phyloP scores from a whole-genome alignment of 352 stramenopile genomes.

The Phytophthora tentaculata region DNA sequence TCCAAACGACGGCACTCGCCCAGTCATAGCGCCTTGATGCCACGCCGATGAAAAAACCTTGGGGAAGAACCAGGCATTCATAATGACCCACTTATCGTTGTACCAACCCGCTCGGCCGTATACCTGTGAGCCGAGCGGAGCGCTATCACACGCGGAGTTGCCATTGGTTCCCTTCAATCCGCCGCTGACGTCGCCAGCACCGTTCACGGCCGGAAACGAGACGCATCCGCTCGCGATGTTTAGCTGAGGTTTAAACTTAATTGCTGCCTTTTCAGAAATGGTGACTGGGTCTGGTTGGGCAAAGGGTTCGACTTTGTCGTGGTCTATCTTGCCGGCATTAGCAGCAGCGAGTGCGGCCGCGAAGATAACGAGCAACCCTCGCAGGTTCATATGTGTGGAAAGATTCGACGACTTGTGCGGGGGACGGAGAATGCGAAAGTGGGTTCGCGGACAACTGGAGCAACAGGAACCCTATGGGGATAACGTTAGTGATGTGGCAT shows the following conservation, averaged over 20 bases:
- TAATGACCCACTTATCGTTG: neutral
- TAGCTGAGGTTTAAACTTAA: neutral
- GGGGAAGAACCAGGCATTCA: neutral
- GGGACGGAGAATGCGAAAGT: neutral
- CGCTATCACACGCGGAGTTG: neutral
- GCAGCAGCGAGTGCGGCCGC: neutral
- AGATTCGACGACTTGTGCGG: neutral
- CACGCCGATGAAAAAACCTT: neutral
- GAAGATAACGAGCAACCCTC: neutral
- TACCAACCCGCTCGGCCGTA: neutral
- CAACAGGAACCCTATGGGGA: too few relatives aligned
- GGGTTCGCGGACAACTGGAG: too few relatives aligned
- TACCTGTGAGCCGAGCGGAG: conserved; percentile 9
- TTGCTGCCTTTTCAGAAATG: neutral
- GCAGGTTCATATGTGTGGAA: neutral
- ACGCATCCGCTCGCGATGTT: neutral
- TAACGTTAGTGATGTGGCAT: too few relatives aligned
- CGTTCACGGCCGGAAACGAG: conserved; percentile 9
- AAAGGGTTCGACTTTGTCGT: neutral
- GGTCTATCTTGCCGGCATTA: neutral
- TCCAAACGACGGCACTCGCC: neutral
- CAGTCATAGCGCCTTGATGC: neutral
- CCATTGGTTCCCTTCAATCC: conserved; percentile 6
- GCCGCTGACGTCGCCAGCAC: neutral
- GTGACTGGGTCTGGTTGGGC: neutral